Base-by-base conservation (phyloP, 2,329 filamentous ascomycete species). In the Diaporthe nobilis region DNA sequence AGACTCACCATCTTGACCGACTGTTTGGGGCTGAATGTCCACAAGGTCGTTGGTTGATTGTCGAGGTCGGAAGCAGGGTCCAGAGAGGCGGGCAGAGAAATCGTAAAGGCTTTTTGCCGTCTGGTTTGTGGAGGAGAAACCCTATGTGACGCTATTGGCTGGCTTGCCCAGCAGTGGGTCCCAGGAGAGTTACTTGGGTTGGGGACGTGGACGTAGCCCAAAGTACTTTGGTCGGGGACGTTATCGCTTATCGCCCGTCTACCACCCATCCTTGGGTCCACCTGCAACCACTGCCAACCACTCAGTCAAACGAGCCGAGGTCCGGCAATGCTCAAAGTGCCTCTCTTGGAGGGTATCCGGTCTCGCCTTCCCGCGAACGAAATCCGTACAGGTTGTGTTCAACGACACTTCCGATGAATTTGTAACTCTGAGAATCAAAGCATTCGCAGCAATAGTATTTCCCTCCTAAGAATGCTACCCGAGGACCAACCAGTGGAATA, bases 1-100 rank as follows among this genome's bases (percentile, higher is more conserved):
- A 79, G 87, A 92, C 92, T 93, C 87, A 93, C 92, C 92, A 93
- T 93, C 86, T 90, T 93, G 91, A 89, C 86, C 87, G 87, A 85
- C 85, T 87, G 49, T 42, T 73, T 55, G 60, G 71, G 84, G 83
- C 85, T 85, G 86, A 85, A 84, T 82, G 84, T 77, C 78, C 78
- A 77, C 77, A 78, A 76, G 77, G 71, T 76, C 58, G 76, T 77
- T 77, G 75, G 51, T 81, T 82, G 81, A 81, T 80, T 79, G 78
- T 82, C 80, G 78, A 84, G 81, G 81, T 82, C 79, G 81, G 82
- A 81, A 82, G 79, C 72, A 71, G 79, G 80, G 79, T 70, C 60
- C 70, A 75, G 65, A 68, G 76, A 73, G 74, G 78, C 31, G 31
- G 65, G n/a, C 49, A 55, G 34, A 25, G 34, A 55, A 70, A 47